Base-by-base conservation (phyloP, 2,329 filamentous ascomycete species). In the Calonectria leucothoes region DNA sequence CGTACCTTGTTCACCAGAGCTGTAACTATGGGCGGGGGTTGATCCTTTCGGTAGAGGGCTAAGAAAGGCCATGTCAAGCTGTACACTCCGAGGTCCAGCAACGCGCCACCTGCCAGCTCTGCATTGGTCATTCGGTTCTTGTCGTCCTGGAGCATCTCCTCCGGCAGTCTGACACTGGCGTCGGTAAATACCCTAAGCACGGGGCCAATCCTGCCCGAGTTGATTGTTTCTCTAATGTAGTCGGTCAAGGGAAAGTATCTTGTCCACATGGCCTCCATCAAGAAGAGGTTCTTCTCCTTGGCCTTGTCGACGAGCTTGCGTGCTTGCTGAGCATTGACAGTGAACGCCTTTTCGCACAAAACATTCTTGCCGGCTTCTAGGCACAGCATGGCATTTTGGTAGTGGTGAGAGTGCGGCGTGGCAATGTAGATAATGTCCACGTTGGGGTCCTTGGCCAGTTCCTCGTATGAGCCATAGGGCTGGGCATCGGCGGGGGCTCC, bases 231-330 rank as follows among this genome's bases (percentile, higher is more conserved):
- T 61, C 93, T 87, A 37, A 95, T 87, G 81, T 94, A 91, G 82
- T 94, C 89, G 79, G 93, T 95, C 14, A 97, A 85, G 1, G 95
- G 95, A 86, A 97, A 96, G 86, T 93, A 97, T 72, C 95, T 89
- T 39, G 95, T 97, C 95, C 95, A 97, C 25, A 97, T 94, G 37
- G 94, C 94, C 84, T 96, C 94, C 93, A 95, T 95, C 71, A 96
- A 84, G 87, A 94, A 93, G 75, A 94, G 81, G 72, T 90, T 89
- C 88, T 95, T 95, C 81, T 91, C 88, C 81, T 87, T 90, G 5
- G 95, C 95, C 72, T 90, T 92, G 73, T 93, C 90, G 63, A 92
- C 90, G 39, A 98, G 88, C 81, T 91, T 91, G 82, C 90, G 91
- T 20, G 93, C 88, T 84, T 98, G 95, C 17, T 91, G 87, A 5